A percentile compares a stretch with the other conserved stretches of the same genome.
Evolutionary conservation across 2,329 filamentous ascomycete species (phyloP).

Genomic region (Sordariomycetes sp.): DNA sequence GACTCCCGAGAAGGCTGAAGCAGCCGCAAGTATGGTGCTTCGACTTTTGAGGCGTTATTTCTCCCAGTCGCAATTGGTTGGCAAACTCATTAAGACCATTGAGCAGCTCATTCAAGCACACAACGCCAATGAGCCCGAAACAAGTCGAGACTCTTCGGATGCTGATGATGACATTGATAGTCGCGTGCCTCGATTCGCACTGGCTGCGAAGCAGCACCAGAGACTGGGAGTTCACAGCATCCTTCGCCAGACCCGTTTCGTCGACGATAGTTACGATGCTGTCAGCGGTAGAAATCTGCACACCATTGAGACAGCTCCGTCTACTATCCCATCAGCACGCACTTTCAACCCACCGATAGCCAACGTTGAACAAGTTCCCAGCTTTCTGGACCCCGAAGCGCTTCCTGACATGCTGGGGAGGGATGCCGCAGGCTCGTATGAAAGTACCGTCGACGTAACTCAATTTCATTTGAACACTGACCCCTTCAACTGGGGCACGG

Average conservation of each 20-base stretch:
- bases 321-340: slow-evolving; percentile 1
- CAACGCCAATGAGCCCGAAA: too few species aligned
- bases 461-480: background rate
- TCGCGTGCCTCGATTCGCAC: slow-evolving; percentile 3
- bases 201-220: slow-evolving; percentile 7
- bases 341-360: background rate
- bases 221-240: slow-evolving; percentile 29
- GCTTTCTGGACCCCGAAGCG: slow-evolving; percentile 7
- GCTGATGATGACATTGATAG: slow-evolving; percentile 13
- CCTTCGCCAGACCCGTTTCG: slow-evolving; percentile 26
- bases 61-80: slow-evolving; percentile 2
- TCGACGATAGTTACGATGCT: slow-evolving; percentile 26
- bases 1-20: slow-evolving; percentile 10
- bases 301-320: too few species aligned
- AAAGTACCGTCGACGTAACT: too few species aligned
- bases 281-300: too few species aligned
- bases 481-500: background rate
- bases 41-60: slow-evolving; percentile 10
- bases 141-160: slow-evolving; percentile 9
- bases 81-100: slow-evolving; percentile 15
- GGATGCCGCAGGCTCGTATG: too few species aligned
- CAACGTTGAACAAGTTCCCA: background rate
- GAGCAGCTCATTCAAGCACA: slow-evolving; percentile 16
- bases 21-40: slow-evolving; percentile 16
- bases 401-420: too few species aligned